These are phyloP conservation scores for Elongisporangium anandrum DNA, from an alignment of 352 stramenopile genomes.

Conservation along the genomic window DNA sequence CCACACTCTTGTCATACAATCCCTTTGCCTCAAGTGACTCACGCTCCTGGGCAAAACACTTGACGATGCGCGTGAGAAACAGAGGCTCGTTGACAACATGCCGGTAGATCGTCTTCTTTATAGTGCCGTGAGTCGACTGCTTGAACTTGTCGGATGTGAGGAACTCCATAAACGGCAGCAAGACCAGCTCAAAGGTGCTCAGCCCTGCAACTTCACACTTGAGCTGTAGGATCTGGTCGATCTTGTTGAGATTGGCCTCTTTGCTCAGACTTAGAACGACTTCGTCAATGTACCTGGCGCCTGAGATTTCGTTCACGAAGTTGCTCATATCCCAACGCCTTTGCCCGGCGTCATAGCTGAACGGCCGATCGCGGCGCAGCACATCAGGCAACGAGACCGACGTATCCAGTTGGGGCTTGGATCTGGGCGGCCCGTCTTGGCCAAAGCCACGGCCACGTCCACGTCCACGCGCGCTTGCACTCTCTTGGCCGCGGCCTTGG, in stretches of 20 bases:
- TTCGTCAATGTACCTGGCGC: neutral
- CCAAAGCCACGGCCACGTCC: neutral
- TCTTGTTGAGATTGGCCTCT: neutral
- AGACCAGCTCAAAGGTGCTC: neutral
- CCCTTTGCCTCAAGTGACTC: neutral
- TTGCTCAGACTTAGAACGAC: neutral
- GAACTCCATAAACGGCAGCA: neutral
- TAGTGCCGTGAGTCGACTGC: neutral
- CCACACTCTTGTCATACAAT: neutral
- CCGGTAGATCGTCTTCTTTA: neutral
- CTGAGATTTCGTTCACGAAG: neutral
- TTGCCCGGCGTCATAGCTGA: neutral
- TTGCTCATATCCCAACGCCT: neutral
- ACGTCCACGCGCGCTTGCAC: neutral
- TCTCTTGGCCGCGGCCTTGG: neutral
- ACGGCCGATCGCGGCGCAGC: neutral
- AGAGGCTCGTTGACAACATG: neutral
- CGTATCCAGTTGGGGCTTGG: neutral
- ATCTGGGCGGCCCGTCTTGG: neutral
- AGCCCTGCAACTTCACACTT: neutral
- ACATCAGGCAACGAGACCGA: neutral
- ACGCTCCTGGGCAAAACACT: neutral
- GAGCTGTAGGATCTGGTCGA: neutral
- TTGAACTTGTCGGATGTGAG: neutral
- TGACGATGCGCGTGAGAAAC: neutral